Base-by-base conservation (phyloP, 2,329 filamentous ascomycete genomes). In the Cucurbitaria berberidis region DNA sequence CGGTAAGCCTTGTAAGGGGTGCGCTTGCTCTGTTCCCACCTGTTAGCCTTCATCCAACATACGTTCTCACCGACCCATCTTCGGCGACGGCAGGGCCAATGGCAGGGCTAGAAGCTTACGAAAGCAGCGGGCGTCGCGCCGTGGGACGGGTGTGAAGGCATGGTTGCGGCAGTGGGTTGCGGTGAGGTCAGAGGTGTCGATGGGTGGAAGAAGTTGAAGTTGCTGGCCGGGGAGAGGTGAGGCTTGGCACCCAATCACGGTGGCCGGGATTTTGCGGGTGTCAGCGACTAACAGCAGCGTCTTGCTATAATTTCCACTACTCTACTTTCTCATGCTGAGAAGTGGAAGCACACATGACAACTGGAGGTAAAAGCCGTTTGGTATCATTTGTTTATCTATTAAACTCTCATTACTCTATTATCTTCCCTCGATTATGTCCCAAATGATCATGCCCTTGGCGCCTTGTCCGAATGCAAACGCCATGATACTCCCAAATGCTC, bases 1-100 rank as follows among this genome's bases (percentile, higher is more conserved):
- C 78, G 74, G 74, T 83, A 85, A 56, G 80, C 77, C 69, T 79
- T 74, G 73, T 80, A 80, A 29, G 66, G 65, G 48, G 68, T 70
- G 19, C 77, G 69, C 56, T 63, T 59, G 59, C 62, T 65, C 68
- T 71, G 18, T 26, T 6, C n/a, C 38, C 29, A n/a, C 6, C 3
- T 1, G 42, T 69, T 55, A 69, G 68, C 66, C 29, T 39, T 38
- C 21, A 16, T 40, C 27, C 38, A 45, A 41, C 11, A 18, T 43
- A 29, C 15, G 15, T 18, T 26, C 29, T 47, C 21, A 30, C 34
- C 32, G 15, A 22, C 54, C 45, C 38, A 43, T 46, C 42, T 32
- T 26, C 41, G 3, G 3, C 30, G 42, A 0, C 1, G 1, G 21
- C 36, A 27, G 43, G 38, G 34, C 44, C 63, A 61, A 60, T 60